Evolutionary conservation across 2,329 filamentous ascomycete species (phyloP), one percentile per base, ranked within the genome.

Genomic region (Orbilia oligospora): DNA sequence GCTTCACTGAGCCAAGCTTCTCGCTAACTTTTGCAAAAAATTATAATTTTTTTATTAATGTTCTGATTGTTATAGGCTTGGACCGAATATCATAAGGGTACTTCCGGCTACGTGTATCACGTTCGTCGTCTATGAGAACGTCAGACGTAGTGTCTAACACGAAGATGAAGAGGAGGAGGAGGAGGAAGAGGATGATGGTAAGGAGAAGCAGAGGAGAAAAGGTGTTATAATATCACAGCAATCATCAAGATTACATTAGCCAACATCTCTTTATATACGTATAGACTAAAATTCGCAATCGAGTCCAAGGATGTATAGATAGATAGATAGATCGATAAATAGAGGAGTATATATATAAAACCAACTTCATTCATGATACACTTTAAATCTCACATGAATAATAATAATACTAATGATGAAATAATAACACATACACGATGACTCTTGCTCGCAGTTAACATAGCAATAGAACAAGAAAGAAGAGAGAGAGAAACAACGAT

Each of bases 61-160:
- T 55, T 55, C 38, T 66, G 33, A 10, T 36, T 44, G 49, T n/a
- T n/a, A 12, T 76, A 82, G 81, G 0, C 86, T 98, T 72, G 90
- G 93, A 48, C 94, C 95, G 0, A 97, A 95, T 81, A 88, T 97
- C n/a, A 87, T 97, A 66, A 89, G 96, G 79, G 96, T 98, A 30
- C 87, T 99, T 84, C 96, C 96, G 2, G 94, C 94, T 36, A 98
- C 96, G 2, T 97, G 96, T 89, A 93, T 97, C 68, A 98, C 95
- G 0, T 98, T 99, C 83, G 85, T 99, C 82, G 94, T 98, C 24
- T 98, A 98, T 85, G 96, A 99, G 86, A 98, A 98, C 84, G 91
- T 92, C 76, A 94, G 92, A 85, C 67, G 63, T 46, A 30, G 66
- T 18, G 48, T 68, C 51, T 77, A 38, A 67, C n/a, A 12, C n/a